Evolutionary conservation across 805 yeast species (phyloP), one percentile per base, ranked within the genome.

Genomic region (Saitoella complicata): DNA sequence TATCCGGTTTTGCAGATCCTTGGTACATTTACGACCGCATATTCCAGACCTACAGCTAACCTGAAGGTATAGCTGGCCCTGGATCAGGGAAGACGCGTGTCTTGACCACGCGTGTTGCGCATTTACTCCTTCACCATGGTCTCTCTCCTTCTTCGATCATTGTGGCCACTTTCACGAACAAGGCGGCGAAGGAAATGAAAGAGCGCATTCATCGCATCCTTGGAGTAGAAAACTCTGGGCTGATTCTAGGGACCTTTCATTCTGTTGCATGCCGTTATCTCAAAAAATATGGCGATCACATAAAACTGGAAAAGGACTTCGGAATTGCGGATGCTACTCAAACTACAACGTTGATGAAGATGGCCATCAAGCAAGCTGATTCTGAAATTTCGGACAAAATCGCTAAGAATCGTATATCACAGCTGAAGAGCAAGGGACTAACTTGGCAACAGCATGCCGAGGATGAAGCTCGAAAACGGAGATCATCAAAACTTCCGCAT

Each of bases 101-200:
- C 1, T 60, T 88, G 31, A 77, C 84, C 0, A 70, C 85, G 1
- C 66, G 95, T 39, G 91, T 87, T 7, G 87, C 87, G 0, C 72
- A 45, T 35, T 36, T 50, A 31, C 63, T 87, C 31, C 52, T 87
- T 6, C 47, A 72, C 3, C 58, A 69, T 34, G 60, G 68, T 1
- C 59, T 82, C 0, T 64, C 67, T 1, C 87, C 96, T 0, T 65
- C 68, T 33, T 63, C 71, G 40, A 70, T 91, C 12, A 71, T 88
- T 1, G 91, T 87, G 13, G 84, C 95, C 5, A 87, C 97, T 0
- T 88, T 88, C 64, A 88, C 97, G 8, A 82, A 83, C 53, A 83
- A 81, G 54, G 97, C 98, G 0, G 93, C 96, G 1, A 71, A 68
- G 43, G 97, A 88, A 61, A 78, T 88, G 82, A 62, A 66, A 8